Percentiles rank a stretch among this genome's conserved stretches.
phyloP scores from a whole-genome alignment of 208 protist genomes.

The Crithidia acanthocephali region DNA sequence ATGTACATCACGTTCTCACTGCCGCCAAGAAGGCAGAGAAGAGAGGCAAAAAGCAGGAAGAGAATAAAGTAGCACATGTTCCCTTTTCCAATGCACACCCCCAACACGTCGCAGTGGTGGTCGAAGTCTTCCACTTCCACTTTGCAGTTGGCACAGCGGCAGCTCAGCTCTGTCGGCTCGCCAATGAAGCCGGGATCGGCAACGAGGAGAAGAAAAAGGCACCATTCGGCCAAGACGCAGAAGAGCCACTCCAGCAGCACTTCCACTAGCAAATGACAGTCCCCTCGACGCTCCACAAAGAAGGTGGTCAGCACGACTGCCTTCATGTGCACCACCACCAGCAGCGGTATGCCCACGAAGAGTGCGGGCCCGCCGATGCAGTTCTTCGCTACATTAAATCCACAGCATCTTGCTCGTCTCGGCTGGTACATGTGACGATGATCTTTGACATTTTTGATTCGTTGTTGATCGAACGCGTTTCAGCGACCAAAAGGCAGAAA shows the following conservation, averaged over 20 bases:
- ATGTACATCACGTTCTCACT: constrained; percentile 2
- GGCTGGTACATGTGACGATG: not conserved
- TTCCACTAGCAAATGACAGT: constrained; percentile 2
- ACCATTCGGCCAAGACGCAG: not conserved
- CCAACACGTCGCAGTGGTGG: constrained; percentile 81
- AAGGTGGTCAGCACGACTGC: constrained; percentile 15
- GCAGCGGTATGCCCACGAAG: constrained; percentile 26
- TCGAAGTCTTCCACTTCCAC: constrained; percentile 75
- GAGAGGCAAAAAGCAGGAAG: constrained; percentile 40
- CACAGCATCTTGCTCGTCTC: constrained; percentile 13
- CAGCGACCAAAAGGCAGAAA: too few species aligned
- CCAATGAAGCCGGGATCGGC: constrained; percentile 58
- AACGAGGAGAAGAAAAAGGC: constrained; percentile 37
- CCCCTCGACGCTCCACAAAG: not conserved
- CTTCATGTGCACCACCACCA: constrained; percentile 19
- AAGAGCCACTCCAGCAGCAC: constrained; percentile 22
- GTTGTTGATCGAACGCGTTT: too few species aligned
- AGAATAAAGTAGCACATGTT: constrained; percentile 81
- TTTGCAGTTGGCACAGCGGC: constrained; percentile 52
- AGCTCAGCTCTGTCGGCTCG: constrained; percentile 24
- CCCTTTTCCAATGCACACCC: constrained; percentile 69
- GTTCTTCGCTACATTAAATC: constrained; percentile 37
- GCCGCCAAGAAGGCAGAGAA: constrained; percentile 21
- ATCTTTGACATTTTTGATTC: too few species aligned
- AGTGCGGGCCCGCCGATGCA: constrained; percentile 30